phyloP scores from a whole-genome alignment of 2,329 filamentous ascomycete genomes.

The Ophiocordyceps polyrhachis-furcata region DNA sequence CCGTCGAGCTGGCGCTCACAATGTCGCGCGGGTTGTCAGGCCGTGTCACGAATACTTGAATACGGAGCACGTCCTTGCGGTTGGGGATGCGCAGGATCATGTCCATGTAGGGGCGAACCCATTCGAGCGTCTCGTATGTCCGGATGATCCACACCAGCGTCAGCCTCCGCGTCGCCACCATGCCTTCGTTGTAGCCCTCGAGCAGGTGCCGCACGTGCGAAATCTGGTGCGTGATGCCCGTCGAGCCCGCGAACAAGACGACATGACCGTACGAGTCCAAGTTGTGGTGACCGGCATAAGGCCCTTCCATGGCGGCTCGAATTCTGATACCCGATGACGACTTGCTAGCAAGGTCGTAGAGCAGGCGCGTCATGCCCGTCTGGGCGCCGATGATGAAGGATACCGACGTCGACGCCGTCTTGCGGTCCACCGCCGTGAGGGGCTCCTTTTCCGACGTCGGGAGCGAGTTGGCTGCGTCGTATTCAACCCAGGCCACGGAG shows the following conservation, averaged over 20 bases:
- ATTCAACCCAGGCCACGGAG: conserved; percentile 56
- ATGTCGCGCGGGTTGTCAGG: conserved; percentile 73
- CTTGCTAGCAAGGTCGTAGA: conserved; percentile 50
- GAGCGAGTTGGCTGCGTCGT: conserved; percentile 22
- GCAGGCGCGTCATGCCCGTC: conserved; percentile 68
- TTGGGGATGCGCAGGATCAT: conserved; percentile 57
- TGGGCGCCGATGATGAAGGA: conserved; percentile 77
- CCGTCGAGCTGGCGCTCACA: conserved; percentile 53
- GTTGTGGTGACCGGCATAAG: conserved; percentile 67
- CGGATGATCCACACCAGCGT: conserved; percentile 88
- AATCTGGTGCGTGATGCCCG: conserved; percentile 89
- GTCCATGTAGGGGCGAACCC: conserved; percentile 78
- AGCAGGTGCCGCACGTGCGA: conserved; percentile 69
- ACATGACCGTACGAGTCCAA: conserved; percentile 85
- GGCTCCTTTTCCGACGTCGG: conserved; percentile 23
- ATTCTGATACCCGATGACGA: conserved; percentile 38
- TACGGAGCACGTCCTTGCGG: conserved; percentile 64
- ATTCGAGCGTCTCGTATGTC: conserved; percentile 74
- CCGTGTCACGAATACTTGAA: conserved; percentile 79
- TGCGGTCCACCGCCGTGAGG: conserved; percentile 19
- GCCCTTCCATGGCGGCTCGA: conserved; percentile 68
- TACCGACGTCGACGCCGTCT: conserved; percentile 34
- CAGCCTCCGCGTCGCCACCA: conserved; percentile 61
- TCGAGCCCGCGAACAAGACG: conserved; percentile 78
- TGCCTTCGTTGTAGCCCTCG: conserved; percentile 47